These are phyloP conservation scores for Trichothecium sympodiale DNA, from an alignment of 2,329 filamentous ascomycete genomes.

Conservation along the genomic window DNA sequence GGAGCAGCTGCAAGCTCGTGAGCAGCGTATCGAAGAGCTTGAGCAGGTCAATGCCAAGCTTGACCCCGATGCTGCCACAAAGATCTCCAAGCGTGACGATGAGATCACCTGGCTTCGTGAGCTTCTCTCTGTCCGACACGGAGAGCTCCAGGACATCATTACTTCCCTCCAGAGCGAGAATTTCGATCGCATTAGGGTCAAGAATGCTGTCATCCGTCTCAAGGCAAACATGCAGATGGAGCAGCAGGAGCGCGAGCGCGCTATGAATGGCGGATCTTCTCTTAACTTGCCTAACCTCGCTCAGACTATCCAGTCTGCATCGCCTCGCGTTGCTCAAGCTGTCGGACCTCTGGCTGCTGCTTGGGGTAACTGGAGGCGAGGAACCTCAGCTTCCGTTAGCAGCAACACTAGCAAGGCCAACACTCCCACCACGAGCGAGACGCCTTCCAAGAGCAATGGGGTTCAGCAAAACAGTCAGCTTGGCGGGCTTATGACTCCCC, in stretches of 20 bases:
- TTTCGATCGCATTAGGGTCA: constrained; percentile 69
- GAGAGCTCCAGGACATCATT: constrained; percentile 89
- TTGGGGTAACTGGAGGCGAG: constrained; percentile 90
- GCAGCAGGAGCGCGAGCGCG: constrained; percentile 84
- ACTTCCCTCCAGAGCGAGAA: constrained; percentile 60
- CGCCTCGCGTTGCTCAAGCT: constrained; percentile 73
- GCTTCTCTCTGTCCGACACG: constrained; percentile 77
- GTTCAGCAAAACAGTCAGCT: constrained; percentile 50
- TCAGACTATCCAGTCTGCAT: constrained; percentile 64
- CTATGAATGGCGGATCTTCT: constrained; percentile 55
- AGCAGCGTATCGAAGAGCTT: constrained; percentile 78
- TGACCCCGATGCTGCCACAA: constrained; percentile 67
- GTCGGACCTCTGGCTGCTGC: constrained; percentile 73
- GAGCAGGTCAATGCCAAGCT: constrained; percentile 58
- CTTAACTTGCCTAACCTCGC: constrained; percentile 66
- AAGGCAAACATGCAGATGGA: constrained; percentile 97
- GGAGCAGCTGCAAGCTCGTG: constrained; percentile 90
- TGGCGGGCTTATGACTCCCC: constrained; percentile 81
- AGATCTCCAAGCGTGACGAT: constrained; percentile 83
- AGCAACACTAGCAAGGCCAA: constrained; percentile 36
- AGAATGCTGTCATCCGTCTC: constrained; percentile 84
- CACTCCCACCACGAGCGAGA: constrained; percentile 34
- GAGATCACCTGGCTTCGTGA: constrained; percentile 94
- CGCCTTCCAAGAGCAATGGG: constrained; percentile 48
- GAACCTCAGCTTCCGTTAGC: constrained; percentile 38